phyloP scores from a whole-genome alignment of 495 filamentous ascomycete species.

The Neurospora pannonica region DNA sequence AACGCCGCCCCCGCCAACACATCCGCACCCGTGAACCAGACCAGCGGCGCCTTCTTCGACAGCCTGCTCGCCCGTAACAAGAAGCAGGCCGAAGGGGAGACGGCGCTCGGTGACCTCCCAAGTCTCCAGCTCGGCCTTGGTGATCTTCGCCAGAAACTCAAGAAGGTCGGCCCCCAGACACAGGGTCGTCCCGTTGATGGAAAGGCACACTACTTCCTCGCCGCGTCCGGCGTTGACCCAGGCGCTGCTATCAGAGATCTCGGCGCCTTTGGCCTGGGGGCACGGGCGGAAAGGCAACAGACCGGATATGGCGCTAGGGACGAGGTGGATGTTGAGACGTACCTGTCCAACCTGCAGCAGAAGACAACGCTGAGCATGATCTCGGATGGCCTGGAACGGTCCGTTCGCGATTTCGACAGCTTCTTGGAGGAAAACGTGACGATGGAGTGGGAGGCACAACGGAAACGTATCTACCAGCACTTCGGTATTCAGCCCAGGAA shows the following conservation, averaged over 20 bases:
- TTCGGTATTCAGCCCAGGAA: slow-evolving; percentile 75
- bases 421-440: slow-evolving; percentile 92
- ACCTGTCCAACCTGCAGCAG: slow-evolving; percentile 72
- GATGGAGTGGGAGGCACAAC: slow-evolving; percentile 90
- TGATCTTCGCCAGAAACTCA: slow-evolving; percentile 76
- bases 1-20: slow-evolving; percentile 1
- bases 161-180: slow-evolving; percentile 57
- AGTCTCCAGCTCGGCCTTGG: slow-evolving; percentile 74
- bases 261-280: slow-evolving; percentile 42
- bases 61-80: slow-evolving; percentile 71
- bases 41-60: slow-evolving; percentile 68
- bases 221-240: slow-evolving; percentile 78
- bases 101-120: slow-evolving; percentile 48
- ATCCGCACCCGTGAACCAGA: slow-evolving; percentile 5
- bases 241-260: slow-evolving; percentile 71
- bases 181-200: slow-evolving; percentile 42
- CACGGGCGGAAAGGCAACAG: slow-evolving; percentile 23
- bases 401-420: slow-evolving; percentile 78
- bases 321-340: slow-evolving; percentile 75
- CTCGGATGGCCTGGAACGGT: slow-evolving; percentile 73
- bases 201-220: slow-evolving; percentile 79
- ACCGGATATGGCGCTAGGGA: neutral
- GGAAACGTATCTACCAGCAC: slow-evolving; percentile 86
- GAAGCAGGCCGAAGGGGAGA: slow-evolving; percentile 48
- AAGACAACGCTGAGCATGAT: slow-evolving; percentile 89